phyloP scores from a whole-genome alignment of 2,329 filamentous ascomycete genomes.

The Neurospora sp. region DNA sequence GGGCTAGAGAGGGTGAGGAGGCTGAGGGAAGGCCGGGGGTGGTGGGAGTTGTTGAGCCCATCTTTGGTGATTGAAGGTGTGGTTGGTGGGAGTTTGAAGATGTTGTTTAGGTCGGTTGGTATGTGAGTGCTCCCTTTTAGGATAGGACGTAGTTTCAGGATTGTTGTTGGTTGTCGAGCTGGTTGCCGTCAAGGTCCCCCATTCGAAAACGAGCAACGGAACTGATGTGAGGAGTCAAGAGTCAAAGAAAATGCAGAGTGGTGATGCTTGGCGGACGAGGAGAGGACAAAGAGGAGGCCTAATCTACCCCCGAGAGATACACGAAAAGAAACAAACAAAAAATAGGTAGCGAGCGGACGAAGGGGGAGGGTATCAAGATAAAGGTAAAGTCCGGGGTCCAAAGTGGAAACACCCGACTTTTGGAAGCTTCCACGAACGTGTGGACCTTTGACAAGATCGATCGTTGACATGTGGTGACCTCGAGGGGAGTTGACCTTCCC shows the following conservation, averaged over 20 bases:
- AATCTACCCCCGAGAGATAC: background rate
- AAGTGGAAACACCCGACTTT: background rate
- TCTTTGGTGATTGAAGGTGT: constrained; percentile 10
- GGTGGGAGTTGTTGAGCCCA: constrained; percentile 23
- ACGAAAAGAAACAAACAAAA: background rate
- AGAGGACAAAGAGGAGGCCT: background rate
- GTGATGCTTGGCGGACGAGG: background rate
- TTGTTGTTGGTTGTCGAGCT: background rate
- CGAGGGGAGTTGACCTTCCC: background rate
- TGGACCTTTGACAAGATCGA: background rate
- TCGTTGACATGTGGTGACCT: background rate
- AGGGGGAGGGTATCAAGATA: background rate
- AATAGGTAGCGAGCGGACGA: background rate
- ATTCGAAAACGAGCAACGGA: background rate
- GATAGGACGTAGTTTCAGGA: no score
- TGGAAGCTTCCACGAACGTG: background rate
- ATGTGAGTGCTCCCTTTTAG: background rate
- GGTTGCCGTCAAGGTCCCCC: background rate
- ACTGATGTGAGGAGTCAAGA: background rate
- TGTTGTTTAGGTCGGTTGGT: background rate
- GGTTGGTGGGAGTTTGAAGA: no score
- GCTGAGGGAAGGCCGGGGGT: constrained; percentile 23
- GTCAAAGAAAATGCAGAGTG: background rate
- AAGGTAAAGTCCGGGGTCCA: background rate
- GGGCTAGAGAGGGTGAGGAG: constrained; percentile 29